phyloP scores from a whole-genome alignment of 768 basidiomycete species.

The Pleurotus cornucopiae region DNA sequence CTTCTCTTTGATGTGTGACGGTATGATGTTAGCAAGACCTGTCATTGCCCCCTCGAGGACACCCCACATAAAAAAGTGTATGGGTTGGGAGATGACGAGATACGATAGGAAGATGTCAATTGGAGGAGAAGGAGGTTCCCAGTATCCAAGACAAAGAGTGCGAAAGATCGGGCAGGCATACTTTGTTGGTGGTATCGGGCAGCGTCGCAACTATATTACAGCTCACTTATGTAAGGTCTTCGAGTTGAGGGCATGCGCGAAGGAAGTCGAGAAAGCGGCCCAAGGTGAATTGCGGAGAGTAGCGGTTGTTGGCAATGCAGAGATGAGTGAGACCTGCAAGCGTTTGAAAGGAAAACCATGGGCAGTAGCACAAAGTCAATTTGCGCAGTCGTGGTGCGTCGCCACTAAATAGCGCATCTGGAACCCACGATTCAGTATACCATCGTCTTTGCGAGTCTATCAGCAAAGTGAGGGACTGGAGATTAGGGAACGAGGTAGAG shows the following conservation, averaged over 20 bases:
- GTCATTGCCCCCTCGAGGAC: not conserved
- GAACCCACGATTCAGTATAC: not conserved
- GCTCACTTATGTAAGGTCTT: not conserved
- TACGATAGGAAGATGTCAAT: not conserved
- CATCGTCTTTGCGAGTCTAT: not conserved
- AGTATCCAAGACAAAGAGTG: not conserved
- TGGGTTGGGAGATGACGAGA: not conserved
- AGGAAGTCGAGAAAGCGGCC: not conserved
- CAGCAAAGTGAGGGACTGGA: not conserved
- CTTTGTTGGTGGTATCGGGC: not conserved
- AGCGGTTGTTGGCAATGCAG: not conserved
- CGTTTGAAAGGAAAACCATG: not conserved
- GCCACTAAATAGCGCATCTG: not conserved
- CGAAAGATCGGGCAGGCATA: not conserved
- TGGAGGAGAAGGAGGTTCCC: not conserved
- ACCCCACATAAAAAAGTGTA: not conserved
- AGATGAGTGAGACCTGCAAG: not conserved
- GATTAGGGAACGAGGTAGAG: not conserved
- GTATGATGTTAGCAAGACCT: not conserved
- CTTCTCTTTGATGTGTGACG: not conserved
- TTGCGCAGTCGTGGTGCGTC: not conserved
- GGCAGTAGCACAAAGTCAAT: not conserved
- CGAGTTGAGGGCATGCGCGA: not conserved
- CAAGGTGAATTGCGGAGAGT: not conserved
- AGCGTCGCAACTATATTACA: not conserved